phyloP scores from a whole-genome alignment of 2,329 filamentous ascomycete species.

The Neurospora sp. region DNA sequence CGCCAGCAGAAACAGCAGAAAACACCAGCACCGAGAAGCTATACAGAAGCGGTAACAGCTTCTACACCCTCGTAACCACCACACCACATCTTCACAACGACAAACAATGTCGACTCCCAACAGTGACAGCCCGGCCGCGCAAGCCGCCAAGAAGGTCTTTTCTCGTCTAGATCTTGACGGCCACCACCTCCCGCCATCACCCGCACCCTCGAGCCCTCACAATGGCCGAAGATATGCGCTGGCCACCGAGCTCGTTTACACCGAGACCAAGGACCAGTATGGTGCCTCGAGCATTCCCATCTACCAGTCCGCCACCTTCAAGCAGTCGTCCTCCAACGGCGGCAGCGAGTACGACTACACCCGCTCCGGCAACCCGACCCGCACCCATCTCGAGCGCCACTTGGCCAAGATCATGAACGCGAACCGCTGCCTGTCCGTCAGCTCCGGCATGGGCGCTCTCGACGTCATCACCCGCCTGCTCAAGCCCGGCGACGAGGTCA shows the following conservation, averaged over 20 bases:
- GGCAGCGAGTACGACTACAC: conserved; percentile 97
- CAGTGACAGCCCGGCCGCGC: conserved; percentile 25
- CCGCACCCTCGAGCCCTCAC: conserved; percentile 82
- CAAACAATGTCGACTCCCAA: conserved; percentile 21
- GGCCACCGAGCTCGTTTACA: conserved; percentile 93
- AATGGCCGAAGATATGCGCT: conserved; percentile 84
- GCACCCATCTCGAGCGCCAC: conserved; percentile 91
- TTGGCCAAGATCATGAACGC: conserved; percentile 99
- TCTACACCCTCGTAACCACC: background rate
- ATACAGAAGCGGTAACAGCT: background rate
- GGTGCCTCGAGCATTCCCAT: conserved; percentile 93
- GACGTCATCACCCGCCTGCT: conserved; percentile 92
- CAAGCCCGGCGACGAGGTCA: conserved; percentile 88
- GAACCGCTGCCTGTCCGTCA: conserved; percentile 79
- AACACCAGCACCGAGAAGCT: background rate
- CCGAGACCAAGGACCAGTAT: conserved; percentile 93
- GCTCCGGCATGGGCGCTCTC: conserved; percentile 93
- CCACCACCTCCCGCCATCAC: conserved; percentile 80
- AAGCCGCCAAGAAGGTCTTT: conserved; percentile 41
- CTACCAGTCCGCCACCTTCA: conserved; percentile 98
- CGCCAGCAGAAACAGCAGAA: background rate
- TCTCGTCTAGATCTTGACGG: conserved; percentile 68
- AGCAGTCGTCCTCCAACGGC: conserved; percentile 71
- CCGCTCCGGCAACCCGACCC: conserved; percentile 90
- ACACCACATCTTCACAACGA: background rate